Evolutionary conservation across 495 filamentous ascomycete genomes (phyloP).

Genomic region (Aspergillus ellipticus): DNA sequence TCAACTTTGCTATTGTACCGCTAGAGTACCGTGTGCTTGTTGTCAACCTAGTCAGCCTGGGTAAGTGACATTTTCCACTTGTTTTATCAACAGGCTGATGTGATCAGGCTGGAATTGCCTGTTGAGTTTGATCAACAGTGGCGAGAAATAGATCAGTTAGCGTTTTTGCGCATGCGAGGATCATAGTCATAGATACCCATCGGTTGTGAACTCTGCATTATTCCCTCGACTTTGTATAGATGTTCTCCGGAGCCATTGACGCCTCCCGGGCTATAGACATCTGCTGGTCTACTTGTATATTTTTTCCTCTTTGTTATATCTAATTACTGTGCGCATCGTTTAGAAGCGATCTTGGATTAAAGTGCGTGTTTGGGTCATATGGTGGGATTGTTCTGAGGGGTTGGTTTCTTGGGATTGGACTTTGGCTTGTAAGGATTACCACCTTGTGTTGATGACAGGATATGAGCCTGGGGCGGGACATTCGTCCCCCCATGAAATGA

Average conservation of each 20-base stretch:
- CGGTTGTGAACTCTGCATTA: conserved; percentile 8
- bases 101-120: conserved; percentile 91
- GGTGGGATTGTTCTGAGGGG: background rate
- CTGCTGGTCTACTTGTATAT: background rate
- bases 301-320: background rate
- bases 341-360: background rate
- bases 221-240: conserved; percentile 1
- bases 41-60: conserved; percentile 78
- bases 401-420: background rate
- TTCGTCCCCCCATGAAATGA: background rate
- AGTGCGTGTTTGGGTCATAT: background rate
- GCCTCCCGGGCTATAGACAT: background rate
- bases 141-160: conserved; percentile 27
- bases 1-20: conserved; percentile 90
- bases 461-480: background rate
- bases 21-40: conserved; percentile 81
- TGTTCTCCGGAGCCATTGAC: conserved; percentile 5
- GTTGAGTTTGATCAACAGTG: conserved; percentile 77
- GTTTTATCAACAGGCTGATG: conserved; percentile 9
- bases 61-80: conserved; percentile 41
- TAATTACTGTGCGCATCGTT: background rate
- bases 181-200: conserved; percentile 25
- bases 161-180: conserved; percentile 1
- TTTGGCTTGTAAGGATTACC: background rate
- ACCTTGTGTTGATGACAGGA: background rate